phyloP scores from a whole-genome alignment of 352 stramenopile species.

The Sclerospora graminicola region DNA sequence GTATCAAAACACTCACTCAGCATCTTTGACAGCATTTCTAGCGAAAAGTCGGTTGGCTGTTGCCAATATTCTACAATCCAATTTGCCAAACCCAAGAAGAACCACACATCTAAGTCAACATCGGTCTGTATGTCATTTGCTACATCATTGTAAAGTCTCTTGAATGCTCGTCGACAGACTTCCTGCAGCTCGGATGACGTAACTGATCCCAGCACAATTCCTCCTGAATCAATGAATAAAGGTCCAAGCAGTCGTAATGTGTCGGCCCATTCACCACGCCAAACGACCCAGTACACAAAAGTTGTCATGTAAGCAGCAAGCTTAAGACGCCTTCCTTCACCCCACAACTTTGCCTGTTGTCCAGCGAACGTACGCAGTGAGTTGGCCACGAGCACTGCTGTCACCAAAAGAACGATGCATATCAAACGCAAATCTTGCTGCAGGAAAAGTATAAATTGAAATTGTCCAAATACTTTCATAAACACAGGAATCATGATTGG shows the following conservation, averaged over 20 bases:
- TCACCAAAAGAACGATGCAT: conserved; percentile 27
- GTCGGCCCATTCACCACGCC: conserved; percentile 36
- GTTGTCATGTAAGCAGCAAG: conserved; percentile 44
- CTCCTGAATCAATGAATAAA: conserved; percentile 54
- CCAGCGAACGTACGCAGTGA: conserved; percentile 17
- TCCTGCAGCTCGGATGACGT: conserved; percentile 32
- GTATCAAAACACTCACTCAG: conserved; percentile 40
- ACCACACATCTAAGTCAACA: conserved; percentile 58
- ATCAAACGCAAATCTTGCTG: conserved; percentile 36
- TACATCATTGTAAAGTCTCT: conserved; percentile 36
- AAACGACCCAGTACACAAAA: conserved; percentile 52
- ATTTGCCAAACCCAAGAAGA: conserved; percentile 53
- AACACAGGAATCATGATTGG: conserved; percentile 40
- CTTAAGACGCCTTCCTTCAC: conserved; percentile 55
- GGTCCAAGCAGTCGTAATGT: conserved; percentile 38
- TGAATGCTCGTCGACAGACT: conserved; percentile 33
- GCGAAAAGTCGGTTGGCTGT: conserved; percentile 62
- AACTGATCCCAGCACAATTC: conserved; percentile 43
- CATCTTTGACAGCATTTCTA: conserved; percentile 58
- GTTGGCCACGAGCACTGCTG: conserved; percentile 24
- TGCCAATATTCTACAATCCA: conserved; percentile 79
- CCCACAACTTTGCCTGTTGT: conserved; percentile 36
- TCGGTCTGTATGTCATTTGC: conserved; percentile 42
- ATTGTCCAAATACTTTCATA: conserved; percentile 59
- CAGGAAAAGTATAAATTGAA: conserved; percentile 70